Base-by-base conservation (phyloP, 2,329 filamentous ascomycete species). In the Alternaria longipes region DNA sequence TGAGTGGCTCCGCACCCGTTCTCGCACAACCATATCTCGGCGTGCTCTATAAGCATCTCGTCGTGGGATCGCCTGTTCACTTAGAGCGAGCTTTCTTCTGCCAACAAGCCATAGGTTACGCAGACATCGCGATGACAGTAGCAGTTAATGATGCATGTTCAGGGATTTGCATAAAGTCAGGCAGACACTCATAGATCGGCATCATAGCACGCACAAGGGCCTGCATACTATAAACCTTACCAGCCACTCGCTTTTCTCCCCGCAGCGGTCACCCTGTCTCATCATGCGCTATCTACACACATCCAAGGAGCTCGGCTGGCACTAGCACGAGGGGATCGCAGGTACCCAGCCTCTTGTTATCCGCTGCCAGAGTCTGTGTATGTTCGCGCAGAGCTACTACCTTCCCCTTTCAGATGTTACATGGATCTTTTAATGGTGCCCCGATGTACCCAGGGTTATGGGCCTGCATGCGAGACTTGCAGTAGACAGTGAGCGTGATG, bases 201-300 rank as follows among this genome's bases (percentile, higher is more conserved):
- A 50, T 18, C 4, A 38, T 50, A 38, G 46, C 46, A 38, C 49
- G 53, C 62, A 57, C 50, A 52, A 50, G 56, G 50, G 34, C 42
- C 36, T 53, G 44, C 52, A 58, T 42, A 44, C 44, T 50, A 46
- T 30, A 56, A 59, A 41, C 44, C 34, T 59, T 53, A 55, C 38
- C 42, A 55, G 28, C 56, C 14, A 41, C 50, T 41, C n/a, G 26
- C 22, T 32, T 26, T 24, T 36, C 47, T 50, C 44, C 58, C 52
- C 40, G 22, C 46, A 26, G 22, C 46, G 32, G 20, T 47, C 26
- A 53, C 45, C 57, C 22, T 47, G 44, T 42, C 38, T 41, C 28
- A 42, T 63, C 63, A 65, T 56, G 60, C 54, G 60, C 54, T 52
- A 60, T 57, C 46, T 26, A 3, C 36, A 38, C 22, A 52, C 49